phyloP scores from a whole-genome alignment of 768 basidiomycete genomes.

The Botryobasidium botryosum region DNA sequence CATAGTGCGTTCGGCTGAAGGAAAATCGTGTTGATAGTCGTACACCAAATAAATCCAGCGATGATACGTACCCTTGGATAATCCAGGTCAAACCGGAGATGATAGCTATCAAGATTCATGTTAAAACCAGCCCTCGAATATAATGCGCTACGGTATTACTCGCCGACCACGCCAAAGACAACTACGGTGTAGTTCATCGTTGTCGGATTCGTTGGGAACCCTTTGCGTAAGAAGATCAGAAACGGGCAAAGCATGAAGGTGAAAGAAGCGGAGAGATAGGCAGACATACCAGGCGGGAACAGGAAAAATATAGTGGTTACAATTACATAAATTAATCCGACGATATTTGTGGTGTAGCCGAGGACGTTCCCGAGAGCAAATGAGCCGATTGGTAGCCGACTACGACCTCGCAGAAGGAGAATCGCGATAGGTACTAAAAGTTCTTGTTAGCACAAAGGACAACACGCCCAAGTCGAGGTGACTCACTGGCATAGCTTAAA shows the following conservation, averaged over 20 bases:
- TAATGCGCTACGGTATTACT: no score
- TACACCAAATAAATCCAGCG: no score
- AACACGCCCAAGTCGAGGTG: no score
- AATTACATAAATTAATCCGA: background rate
- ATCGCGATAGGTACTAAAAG: background rate
- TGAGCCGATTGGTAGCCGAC: background rate
- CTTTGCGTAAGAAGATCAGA: background rate
- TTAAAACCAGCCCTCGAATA: no score
- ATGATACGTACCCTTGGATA: no score
- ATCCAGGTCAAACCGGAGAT: no score
- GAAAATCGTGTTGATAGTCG: no score
- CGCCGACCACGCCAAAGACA: background rate
- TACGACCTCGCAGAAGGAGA: background rate
- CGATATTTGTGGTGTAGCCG: background rate
- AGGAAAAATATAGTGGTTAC: background rate
- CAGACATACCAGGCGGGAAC: background rate
- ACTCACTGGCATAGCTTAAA: no score
- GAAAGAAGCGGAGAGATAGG: background rate
- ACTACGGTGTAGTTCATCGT: background rate
- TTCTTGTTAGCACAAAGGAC: no score
- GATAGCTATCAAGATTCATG: no score
- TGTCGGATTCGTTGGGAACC: background rate
- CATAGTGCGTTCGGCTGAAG: no score
- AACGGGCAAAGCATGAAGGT: background rate
- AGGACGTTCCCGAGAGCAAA: background rate